Evolutionary conservation across 495 filamentous ascomycete species (phyloP), one percentile per base, ranked within the genome.

Genomic region (Talaromyces borbonicus): DNA sequence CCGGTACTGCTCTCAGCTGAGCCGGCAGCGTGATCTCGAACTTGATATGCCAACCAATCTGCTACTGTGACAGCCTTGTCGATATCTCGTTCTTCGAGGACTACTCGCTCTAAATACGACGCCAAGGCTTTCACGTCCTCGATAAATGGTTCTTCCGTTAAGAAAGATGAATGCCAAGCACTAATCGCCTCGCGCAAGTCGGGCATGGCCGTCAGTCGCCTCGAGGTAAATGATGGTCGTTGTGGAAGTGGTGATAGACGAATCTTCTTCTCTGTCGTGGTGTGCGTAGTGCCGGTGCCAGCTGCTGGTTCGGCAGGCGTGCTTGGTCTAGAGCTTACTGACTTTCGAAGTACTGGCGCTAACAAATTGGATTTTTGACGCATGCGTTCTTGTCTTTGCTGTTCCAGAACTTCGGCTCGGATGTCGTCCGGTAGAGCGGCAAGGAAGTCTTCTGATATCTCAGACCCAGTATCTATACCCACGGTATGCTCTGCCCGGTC

Each of bases 341-440:
- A 24, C 27, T 23, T 33, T 51, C 39, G 27, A 37, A 47, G 11
- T 30, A 44, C 48, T 41, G 43, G 35, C 23, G 48, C 51, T 22
- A 46, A 57, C 23, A 72, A 52, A 20, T 58, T 66, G 12, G 66
- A 52, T 4, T 59, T 63, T 29, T 71, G 70, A 18, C 71, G 57
- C 8, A 80, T 65, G 8, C 72, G 76, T 0, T 71, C 63, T 12
- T 78, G 78, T 8, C 72, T 70, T 47, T 86, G 79, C 53, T 95
- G 81, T 5, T 73, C 79, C 7, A 94, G 58, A 11, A 95, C 72
- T 66, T 95, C 89, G 16, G 61, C 61, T 26, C 86, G 79, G 39
- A 95, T 74, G 42, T 94, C 85, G 45, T 84, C 80, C 0, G 89
- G 89, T 0, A 95, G 66, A 16, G 87, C 87, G 9, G 82, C 78